phyloP scores from a whole-genome alignment of 305 asterid species.

The Fraxinus dipetala region DNA sequence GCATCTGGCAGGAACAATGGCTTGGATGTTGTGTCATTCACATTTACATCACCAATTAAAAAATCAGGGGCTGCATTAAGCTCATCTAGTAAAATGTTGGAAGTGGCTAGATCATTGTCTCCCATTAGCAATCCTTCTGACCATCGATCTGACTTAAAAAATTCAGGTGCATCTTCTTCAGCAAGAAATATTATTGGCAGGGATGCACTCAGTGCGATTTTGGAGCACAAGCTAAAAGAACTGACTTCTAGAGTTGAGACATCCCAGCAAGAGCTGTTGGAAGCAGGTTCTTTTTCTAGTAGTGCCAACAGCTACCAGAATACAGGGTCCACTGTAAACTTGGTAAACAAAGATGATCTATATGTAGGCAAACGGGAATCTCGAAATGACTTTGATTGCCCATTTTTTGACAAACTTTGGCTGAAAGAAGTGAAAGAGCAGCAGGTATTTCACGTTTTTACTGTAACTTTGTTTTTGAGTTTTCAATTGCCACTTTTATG shows the following conservation, averaged over 20 bases:
- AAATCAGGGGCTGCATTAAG: slow-evolving; percentile 47
- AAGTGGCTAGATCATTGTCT: slow-evolving; percentile 32
- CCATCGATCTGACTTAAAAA: slow-evolving; percentile 36
- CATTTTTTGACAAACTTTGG: slow-evolving; percentile 40
- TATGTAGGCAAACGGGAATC: slow-evolving; percentile 34
- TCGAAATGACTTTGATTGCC: slow-evolving; percentile 33
- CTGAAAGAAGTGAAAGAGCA: slow-evolving; percentile 36
- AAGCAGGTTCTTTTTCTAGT: slow-evolving; percentile 38
- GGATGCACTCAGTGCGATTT: slow-evolving; percentile 80
- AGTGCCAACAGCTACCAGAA: slow-evolving; percentile 37
- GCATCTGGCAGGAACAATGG: slow-evolving; percentile 52
- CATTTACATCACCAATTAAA: slow-evolving; percentile 92
- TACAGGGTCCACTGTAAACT: slow-evolving; percentile 29
- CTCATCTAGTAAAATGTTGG: slow-evolving; percentile 39
- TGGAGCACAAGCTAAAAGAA: slow-evolving; percentile 89
- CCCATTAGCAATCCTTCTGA: slow-evolving; percentile 34
- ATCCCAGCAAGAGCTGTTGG: slow-evolving; percentile 51
- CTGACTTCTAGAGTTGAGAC: slow-evolving; percentile 68
- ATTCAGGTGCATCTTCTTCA: slow-evolving; percentile 40
- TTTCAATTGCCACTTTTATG: background rate
- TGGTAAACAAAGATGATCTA: slow-evolving; percentile 28
- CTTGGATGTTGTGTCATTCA: slow-evolving; percentile 87
- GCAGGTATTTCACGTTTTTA: slow-evolving; percentile 21
- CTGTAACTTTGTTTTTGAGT: background rate
- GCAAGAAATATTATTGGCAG: slow-evolving; percentile 52